Percentiles rank a stretch among this genome's conserved stretches.
Evolutionary conservation across 768 basidiomycete genomes (phyloP).

Genomic region (Mycena metata): DNA sequence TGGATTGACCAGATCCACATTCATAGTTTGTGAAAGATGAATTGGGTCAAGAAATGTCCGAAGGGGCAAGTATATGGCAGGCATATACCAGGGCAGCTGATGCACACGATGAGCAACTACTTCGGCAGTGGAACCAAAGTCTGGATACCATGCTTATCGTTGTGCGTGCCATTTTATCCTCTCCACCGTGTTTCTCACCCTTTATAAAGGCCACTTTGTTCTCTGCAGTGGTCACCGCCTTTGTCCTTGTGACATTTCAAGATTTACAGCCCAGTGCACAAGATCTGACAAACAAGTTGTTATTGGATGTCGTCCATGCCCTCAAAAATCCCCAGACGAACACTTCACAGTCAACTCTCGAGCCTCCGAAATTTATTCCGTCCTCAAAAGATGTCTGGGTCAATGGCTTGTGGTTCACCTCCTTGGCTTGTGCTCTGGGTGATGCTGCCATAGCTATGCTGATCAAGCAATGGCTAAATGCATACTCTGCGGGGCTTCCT

Average conservation of each 20-base stretch:
- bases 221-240: constrained; percentile 33
- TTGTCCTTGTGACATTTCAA: constrained; percentile 23
- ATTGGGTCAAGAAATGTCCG: constrained; percentile 28
- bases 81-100: constrained; percentile 27
- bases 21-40: constrained; percentile 9
- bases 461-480: constrained; percentile 34
- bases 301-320: constrained; percentile 17
- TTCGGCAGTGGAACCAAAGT: constrained; percentile 33
- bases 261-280: constrained; percentile 24
- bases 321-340: constrained; percentile 20
- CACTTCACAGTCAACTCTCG: constrained; percentile 16
- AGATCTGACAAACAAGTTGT: constrained; percentile 25
- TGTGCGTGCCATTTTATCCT: constrained; percentile 9
- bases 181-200: not conserved
- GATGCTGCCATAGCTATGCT: constrained; percentile 32
- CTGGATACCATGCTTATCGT: constrained; percentile 33
- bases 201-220: constrained; percentile 30
- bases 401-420: constrained; percentile 34
- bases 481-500: constrained; percentile 32
- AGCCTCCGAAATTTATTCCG: constrained; percentile 18
- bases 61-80: constrained; percentile 31
- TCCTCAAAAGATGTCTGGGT: constrained; percentile 27
- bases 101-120: constrained; percentile 24
- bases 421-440: constrained; percentile 28
- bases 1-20: no score